A percentile compares a stretch with the other conserved stretches of the same genome.
These are phyloP conservation scores for Candida maesae DNA, from an alignment of 805 yeast genomes.

Conservation along the genomic window DNA sequence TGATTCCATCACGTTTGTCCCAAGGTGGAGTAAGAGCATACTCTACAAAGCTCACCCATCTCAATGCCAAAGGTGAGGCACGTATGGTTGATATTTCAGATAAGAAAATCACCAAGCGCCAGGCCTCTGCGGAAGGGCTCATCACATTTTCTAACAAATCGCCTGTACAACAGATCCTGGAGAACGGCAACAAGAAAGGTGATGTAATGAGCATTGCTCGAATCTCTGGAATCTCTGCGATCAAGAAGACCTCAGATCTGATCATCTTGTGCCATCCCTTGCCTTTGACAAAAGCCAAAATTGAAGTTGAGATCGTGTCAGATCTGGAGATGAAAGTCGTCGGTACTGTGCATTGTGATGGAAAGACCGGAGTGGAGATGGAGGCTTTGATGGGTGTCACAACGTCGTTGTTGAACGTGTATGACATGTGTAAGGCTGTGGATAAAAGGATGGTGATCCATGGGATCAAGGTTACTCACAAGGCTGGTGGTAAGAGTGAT, in stretches of 20 bases:
- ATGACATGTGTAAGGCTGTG: constrained; percentile 59
- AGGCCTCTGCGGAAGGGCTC: constrained; percentile 41
- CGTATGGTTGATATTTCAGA: constrained; percentile 46
- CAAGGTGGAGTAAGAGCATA: not conserved
- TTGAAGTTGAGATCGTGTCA: constrained; percentile 28
- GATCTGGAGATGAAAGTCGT: constrained; percentile 28
- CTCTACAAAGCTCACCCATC: constrained; percentile 32
- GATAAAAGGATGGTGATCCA: constrained; percentile 43
- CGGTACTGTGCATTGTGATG: constrained; percentile 42
- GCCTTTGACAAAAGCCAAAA: constrained; percentile 37
- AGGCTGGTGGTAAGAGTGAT: constrained; percentile 42
- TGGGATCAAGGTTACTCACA: constrained; percentile 35
- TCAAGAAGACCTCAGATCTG: constrained; percentile 41
- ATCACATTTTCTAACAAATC: constrained; percentile 36
- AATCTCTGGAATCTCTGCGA: constrained; percentile 50
- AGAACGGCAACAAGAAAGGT: constrained; percentile 44
- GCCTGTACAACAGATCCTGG: constrained; percentile 31
- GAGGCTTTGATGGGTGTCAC: constrained; percentile 48
- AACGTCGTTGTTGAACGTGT: constrained; percentile 42
- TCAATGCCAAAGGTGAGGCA: constrained; percentile 39
- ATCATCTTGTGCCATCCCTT: constrained; percentile 52
- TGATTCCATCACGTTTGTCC: not conserved
- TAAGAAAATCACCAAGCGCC: constrained; percentile 37
- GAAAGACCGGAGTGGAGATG: constrained; percentile 57
- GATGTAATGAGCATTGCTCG: constrained; percentile 47